Evolutionary conservation across 768 basidiomycete genomes (phyloP).

Genomic region (Lanmaoa rubissima): DNA sequence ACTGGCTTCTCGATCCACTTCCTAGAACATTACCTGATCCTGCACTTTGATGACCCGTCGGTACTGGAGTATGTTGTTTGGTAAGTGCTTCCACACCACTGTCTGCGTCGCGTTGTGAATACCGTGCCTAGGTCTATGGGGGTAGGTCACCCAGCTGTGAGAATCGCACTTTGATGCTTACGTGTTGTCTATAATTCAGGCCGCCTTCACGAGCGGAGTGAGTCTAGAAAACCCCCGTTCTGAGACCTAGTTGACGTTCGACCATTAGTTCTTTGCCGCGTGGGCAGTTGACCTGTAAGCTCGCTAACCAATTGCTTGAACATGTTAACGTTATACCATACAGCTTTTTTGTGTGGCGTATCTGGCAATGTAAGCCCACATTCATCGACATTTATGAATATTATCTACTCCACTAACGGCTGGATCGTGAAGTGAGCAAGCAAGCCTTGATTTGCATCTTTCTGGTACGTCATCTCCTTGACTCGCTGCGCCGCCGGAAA

Average conservation of each 20-base stretch:
- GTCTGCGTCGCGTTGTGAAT: neutral
- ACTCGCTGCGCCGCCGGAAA: neutral
- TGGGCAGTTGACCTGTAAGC: constrained; percentile 6
- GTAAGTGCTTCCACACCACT: neutral
- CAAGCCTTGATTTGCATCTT: constrained; percentile 8
- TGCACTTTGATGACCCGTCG: constrained; percentile 5
- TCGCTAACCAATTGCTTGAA: neutral
- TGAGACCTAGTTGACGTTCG: neutral
- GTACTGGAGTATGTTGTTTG: constrained; percentile 6
- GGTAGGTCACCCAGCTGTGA: too few species aligned
- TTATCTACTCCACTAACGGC: neutral
- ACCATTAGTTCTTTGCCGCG: neutral
- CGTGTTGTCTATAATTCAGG: too few species aligned
- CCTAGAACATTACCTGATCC: constrained; percentile 15
- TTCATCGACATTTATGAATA: too few species aligned
- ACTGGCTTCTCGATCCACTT: constrained; percentile 14
- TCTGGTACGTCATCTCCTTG: constrained; percentile 7
- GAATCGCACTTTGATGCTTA: too few species aligned
- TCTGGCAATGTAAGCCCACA: constrained; percentile 14
- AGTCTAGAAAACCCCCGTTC: too few species aligned
- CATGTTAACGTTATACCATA: neutral
- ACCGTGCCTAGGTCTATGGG: constrained; percentile 2
- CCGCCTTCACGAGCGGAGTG: too few species aligned
- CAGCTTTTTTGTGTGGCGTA: constrained; percentile 21
- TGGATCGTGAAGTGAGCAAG: constrained; percentile 7